phyloP scores from a whole-genome alignment of 208 protist species.

The Crithidia bombi region DNA sequence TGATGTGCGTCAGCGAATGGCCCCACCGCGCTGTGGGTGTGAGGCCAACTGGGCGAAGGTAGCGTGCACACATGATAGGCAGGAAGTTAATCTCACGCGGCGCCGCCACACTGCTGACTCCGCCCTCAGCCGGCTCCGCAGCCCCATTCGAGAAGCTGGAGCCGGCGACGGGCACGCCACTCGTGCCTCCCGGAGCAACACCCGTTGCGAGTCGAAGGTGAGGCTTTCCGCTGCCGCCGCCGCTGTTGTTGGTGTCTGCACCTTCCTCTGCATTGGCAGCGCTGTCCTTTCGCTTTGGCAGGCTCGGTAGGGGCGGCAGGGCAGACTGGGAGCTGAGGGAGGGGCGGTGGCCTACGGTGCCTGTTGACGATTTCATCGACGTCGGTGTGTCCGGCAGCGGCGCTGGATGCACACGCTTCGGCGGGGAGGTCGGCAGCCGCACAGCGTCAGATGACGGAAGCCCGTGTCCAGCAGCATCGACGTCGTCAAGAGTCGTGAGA shows the following conservation, averaged over 20 bases:
- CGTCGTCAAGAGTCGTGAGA: background rate
- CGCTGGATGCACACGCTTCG: background rate
- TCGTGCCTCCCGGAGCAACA: background rate
- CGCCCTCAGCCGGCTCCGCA: background rate
- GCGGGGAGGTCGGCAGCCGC: background rate
- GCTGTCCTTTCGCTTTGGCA: background rate
- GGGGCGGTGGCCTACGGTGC: background rate
- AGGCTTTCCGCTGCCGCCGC: background rate
- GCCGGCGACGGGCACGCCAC: background rate
- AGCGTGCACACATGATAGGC: constrained; percentile 81
- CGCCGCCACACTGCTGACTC: background rate
- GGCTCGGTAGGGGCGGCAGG: constrained; percentile 27
- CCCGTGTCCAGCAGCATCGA: background rate
- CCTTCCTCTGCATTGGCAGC: too few species aligned
- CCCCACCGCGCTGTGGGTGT: constrained; percentile 68
- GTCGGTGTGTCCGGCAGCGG: background rate
- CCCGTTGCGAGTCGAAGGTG: background rate
- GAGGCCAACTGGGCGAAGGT: constrained; percentile 66
- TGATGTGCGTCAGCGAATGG: constrained; percentile 72
- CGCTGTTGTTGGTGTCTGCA: too few species aligned
- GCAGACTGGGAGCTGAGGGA: constrained; percentile 11
- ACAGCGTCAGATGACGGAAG: background rate
- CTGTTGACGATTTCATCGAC: background rate
- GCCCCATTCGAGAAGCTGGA: background rate
- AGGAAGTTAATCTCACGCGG: constrained; percentile 79